Evolutionary conservation across 2,329 filamentous ascomycete species (phyloP).

Genomic region (Fusarium sp.): DNA sequence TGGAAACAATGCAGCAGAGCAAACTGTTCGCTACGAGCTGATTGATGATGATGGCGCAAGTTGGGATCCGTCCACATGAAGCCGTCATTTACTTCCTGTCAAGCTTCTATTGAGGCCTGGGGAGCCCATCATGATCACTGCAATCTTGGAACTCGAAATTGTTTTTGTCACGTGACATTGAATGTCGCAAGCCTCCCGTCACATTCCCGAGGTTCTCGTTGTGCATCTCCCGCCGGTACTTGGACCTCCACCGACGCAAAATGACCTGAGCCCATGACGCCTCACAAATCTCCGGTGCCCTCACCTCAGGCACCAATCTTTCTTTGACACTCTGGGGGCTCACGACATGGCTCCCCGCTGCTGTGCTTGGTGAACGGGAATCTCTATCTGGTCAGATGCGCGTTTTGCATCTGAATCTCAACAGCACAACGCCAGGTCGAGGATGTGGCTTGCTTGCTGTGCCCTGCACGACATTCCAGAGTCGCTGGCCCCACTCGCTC

Average conservation of each 20-base stretch:
- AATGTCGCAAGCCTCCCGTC: conserved; percentile 29
- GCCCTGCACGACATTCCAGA: conserved; percentile 44
- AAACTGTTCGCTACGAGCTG: neutral
- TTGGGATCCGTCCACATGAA: neutral
- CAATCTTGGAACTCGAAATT: neutral
- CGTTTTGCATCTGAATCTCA: conserved; percentile 1
- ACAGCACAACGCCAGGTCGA: conserved; percentile 11
- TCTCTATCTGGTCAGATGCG: neutral
- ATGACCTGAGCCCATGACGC: conserved; percentile 21
- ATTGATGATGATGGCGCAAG: neutral
- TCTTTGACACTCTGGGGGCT: neutral
- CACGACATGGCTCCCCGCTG: neutral
- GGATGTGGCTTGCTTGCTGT: conserved; percentile 40
- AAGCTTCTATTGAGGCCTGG: neutral
- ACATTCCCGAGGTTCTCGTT: conserved; percentile 44
- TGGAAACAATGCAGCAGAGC: conserved; percentile 1
- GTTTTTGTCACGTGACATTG: conserved; percentile 22
- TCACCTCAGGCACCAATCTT: neutral
- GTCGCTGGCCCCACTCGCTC: conserved; percentile 38
- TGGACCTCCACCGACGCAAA: conserved; percentile 30
- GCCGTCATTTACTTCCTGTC: neutral
- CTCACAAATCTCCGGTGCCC: conserved; percentile 14
- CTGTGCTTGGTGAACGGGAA: neutral
- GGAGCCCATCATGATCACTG: neutral
- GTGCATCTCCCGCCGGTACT: conserved; percentile 42